Base-by-base conservation (phyloP, 1,284 basidiomycete genomes). In the Cryptococcus sp. region DNA sequence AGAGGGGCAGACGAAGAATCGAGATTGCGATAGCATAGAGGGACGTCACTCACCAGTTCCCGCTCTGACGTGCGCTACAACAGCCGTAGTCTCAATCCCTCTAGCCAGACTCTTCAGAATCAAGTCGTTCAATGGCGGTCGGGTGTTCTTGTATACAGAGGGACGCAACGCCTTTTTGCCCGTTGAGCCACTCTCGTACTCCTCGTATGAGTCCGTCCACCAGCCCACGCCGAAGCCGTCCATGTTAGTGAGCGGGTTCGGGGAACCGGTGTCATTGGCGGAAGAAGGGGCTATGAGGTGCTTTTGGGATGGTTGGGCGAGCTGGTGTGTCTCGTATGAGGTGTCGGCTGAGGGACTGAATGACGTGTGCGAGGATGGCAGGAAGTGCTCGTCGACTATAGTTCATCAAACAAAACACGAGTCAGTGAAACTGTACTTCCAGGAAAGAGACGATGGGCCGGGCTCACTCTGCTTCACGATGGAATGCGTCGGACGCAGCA, bases 61-160 rank as follows among this genome's bases (percentile, higher is more conserved):
- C 15, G 60, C 60, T 20, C 79, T 73, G 57, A 80, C 74, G 64
- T 80, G 79, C 13, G 76, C 77, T 58, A 80, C 75, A 19, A 79
- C 62, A 42, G 69, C 63, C 43, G 52, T 68, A 27, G 76, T 63
- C 45, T 74, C 60, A 13, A 72, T 77, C 56, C 76, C 69, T 25
- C 62, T 67, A 62, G 76, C 75, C 53, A 80, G 60, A 30, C 72
- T 76, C 41, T 60, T 60, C 62, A 78, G 75, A 49, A 72, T 64
- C 10, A 75, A 66, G 65, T 81, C 78, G 45, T 77, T 75, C 49
- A 70, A 55, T 3, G 76, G 75, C 46, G 76, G 77, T 30, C 70
- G 64, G 38, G 78, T 69, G 52, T 72, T 70, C 64, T 75, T 79
- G 68, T 79, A 80, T 19, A 73, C 47, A 11, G 67, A 63, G 0